phyloP scores from a whole-genome alignment of 2,329 filamentous ascomycete species.

The Grosmannia clavigera region DNA sequence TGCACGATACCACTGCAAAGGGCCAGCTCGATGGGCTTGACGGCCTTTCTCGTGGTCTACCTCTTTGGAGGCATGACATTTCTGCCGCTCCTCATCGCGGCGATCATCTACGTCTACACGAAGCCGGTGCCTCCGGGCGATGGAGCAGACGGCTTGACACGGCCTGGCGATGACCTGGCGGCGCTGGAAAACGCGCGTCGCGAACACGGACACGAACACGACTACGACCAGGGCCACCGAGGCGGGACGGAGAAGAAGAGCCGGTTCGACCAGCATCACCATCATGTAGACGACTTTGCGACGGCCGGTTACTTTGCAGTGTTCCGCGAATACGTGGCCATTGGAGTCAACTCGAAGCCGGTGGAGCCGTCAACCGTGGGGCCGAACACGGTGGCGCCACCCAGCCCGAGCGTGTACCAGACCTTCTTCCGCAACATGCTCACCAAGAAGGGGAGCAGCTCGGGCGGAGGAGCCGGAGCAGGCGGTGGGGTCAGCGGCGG shows the following conservation, averaged over 20 bases:
- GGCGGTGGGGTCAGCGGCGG: constrained; percentile 6
- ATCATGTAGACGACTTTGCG: constrained; percentile 62
- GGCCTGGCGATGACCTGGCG: constrained; percentile 51
- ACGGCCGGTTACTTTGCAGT: constrained; percentile 85
- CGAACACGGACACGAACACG: constrained; percentile 14
- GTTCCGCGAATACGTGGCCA: constrained; percentile 81
- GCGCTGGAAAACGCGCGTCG: constrained; percentile 35
- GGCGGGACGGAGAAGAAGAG: constrained; percentile 25
- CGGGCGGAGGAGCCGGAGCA: constrained; percentile 8
- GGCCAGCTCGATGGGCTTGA: constrained; percentile 21
- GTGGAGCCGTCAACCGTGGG: constrained; percentile 75
- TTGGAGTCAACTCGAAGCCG: constrained; percentile 84
- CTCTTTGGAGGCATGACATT: constrained; percentile 81
- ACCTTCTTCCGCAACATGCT: constrained; percentile 97
- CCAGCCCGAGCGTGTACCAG: constrained; percentile 92
- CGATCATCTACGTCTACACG: constrained; percentile 45
- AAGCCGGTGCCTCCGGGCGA: constrained; percentile 34
- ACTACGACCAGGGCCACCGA: constrained; percentile 9
- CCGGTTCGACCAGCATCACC: constrained; percentile 37
- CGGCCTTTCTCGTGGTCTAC: constrained; percentile 60
- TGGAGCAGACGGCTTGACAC: constrained; percentile 25
- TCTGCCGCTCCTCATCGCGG: constrained; percentile 55
- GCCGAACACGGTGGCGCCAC: constrained; percentile 57
- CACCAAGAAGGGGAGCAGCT: constrained; percentile 49
- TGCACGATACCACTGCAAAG: neutral